phyloP scores from a whole-genome alignment of 257 asterid genomes.

The Solanum medicagineum region DNA sequence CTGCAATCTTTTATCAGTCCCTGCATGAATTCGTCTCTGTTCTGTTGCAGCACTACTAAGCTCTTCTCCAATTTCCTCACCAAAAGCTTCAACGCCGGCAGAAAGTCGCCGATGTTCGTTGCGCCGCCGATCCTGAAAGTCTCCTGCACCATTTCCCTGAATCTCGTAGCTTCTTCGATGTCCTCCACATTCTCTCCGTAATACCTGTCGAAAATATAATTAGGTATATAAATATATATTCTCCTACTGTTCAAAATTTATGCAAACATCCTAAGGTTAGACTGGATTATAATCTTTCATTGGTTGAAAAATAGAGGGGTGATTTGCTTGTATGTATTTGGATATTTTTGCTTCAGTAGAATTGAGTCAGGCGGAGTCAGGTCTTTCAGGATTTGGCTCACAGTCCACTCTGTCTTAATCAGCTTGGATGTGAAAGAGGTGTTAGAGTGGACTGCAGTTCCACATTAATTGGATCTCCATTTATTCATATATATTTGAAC shows the following conservation, averaged over 20 bases:
- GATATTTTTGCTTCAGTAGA: too few relatives aligned
- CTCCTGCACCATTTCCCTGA: constrained; percentile 27
- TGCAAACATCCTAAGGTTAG: neutral
- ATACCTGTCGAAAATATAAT: neutral
- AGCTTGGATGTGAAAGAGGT: too few relatives aligned
- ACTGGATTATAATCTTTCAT: too few relatives aligned
- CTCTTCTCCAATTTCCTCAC: constrained; percentile 26
- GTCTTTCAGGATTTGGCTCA: too few relatives aligned
- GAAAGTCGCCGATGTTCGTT: constrained; percentile 21
- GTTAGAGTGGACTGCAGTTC: too few relatives aligned
- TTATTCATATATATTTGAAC: too few relatives aligned
- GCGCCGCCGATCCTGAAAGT: constrained; percentile 10
- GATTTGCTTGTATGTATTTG: too few relatives aligned
- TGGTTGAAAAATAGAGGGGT: too few relatives aligned
- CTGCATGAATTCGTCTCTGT: constrained; percentile 37
- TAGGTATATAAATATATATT: neutral
- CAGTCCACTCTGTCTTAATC: too few relatives aligned
- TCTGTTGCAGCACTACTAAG: constrained; percentile 22
- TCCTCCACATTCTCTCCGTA: constrained; percentile 27
- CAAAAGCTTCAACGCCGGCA: constrained; percentile 33
- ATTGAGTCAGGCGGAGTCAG: too few relatives aligned
- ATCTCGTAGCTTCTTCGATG: constrained; percentile 26
- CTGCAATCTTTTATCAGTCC: constrained; percentile 29
- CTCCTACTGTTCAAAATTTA: neutral
- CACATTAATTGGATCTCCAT: too few relatives aligned